These are phyloP conservation scores for Arthrobotrys musiformis DNA, from an alignment of 2,329 filamentous ascomycete species.

Conservation along the genomic window DNA sequence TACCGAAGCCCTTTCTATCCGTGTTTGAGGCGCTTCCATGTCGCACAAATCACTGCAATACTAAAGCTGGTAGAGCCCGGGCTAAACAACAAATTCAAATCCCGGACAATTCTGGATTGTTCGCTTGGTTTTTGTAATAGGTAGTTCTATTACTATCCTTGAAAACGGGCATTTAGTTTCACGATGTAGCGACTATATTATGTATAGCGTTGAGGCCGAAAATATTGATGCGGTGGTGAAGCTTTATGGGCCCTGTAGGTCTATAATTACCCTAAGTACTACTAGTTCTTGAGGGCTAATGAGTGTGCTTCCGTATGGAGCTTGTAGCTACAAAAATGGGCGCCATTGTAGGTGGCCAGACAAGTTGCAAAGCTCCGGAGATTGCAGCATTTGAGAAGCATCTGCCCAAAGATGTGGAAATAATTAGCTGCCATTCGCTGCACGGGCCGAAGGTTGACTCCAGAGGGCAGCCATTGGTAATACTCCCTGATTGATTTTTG, in stretches of 20 bases:
- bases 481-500: slow-evolving; percentile 53
- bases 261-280: not conserved
- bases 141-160: slow-evolving; percentile 76
- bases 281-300: not conserved
- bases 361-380: slow-evolving; percentile 97
- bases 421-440: slow-evolving; percentile 94
- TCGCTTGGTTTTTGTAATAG: slow-evolving; percentile 29
- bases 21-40: not conserved
- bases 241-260: slow-evolving; percentile 90
- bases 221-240: slow-evolving; percentile 87
- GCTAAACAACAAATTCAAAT: slow-evolving; percentile 27
- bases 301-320: not conserved
- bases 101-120: not conserved
- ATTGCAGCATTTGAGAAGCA: slow-evolving; percentile 91
- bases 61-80: slow-evolving; percentile 40
- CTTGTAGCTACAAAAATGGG: slow-evolving; percentile 85
- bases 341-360: slow-evolving; percentile 96
- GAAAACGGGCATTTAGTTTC: slow-evolving; percentile 96
- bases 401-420: slow-evolving; percentile 87
- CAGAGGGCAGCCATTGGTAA: slow-evolving; percentile 86
- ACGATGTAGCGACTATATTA: slow-evolving; percentile 95
- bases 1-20: slow-evolving; percentile 63
- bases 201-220: slow-evolving; percentile 97
- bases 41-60: slow-evolving; percentile 57
- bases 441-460: slow-evolving; percentile 92